Conservation (phyloP, 2,329 filamentous ascomycete species). For the Didymella keratinophila region DNA sequence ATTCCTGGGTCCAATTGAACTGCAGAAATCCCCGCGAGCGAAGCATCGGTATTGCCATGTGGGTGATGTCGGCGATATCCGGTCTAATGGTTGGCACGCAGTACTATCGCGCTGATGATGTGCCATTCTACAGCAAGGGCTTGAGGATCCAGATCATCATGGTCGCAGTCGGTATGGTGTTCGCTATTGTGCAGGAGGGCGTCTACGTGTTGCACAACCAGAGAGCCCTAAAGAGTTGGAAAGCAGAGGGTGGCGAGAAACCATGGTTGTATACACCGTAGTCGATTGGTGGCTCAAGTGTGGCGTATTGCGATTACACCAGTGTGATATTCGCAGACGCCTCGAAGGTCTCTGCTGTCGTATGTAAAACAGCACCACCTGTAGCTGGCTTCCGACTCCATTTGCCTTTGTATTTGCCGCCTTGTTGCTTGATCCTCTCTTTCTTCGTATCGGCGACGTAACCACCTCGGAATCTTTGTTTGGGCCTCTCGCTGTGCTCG, state of each 20-base stretch:
- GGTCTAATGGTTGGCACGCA: background rate
- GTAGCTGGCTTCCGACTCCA: conserved; percentile 27
- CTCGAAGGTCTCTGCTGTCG: background rate
- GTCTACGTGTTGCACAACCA: background rate
- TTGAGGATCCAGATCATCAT: background rate
- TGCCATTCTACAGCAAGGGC: background rate
- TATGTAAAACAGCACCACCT: background rate
- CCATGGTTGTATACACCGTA: conserved; percentile 28
- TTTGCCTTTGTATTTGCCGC: conserved; percentile 39
- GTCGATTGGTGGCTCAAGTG: no score
- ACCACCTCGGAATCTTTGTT: conserved; percentile 42
- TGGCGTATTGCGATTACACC: background rate
- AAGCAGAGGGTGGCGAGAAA: conserved; percentile 23
- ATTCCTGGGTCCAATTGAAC: background rate
- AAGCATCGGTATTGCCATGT: background rate
- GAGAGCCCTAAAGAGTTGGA: conserved; percentile 7
- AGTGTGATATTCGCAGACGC: background rate
- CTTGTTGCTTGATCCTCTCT: conserved; percentile 43
- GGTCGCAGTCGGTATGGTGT: background rate
- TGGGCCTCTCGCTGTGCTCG: conserved; percentile 24
- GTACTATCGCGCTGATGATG: background rate
- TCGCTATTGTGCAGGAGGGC: background rate
- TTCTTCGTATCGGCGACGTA: conserved; percentile 37
- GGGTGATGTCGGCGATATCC: background rate
- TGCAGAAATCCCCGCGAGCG: background rate